Evolutionary conservation across 352 stramenopile genomes (phyloP), one percentile per base, ranked within the genome.

Genomic region (Globisporangium carolinianum): DNA sequence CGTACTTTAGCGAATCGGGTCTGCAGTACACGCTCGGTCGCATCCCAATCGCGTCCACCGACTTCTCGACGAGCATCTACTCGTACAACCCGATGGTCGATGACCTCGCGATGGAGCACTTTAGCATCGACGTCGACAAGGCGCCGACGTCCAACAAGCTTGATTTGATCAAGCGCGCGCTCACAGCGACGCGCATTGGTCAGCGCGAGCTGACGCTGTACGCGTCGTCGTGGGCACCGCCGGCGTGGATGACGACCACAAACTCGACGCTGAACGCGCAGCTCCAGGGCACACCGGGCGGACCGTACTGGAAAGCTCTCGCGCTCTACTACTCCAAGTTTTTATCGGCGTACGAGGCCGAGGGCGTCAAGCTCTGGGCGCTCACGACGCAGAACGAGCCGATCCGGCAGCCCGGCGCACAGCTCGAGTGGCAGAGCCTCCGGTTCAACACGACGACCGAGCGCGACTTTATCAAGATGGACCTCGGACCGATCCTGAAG

Each of bases 241-340:
- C 88, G 0, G 67, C 68, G 3, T 97, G 87, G 87, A 95, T 97
- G 86, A 97, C 90, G 36, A 79, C 68, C 32, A 65, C 81, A 47
- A 88, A 88, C 57, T 62, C 55, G 17, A 83, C 71, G 24, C 71
- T 81, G 53, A 85, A 87, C 47, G 83, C 72, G 17, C 57, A 62
- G n/a, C 55, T 91, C 10, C 67, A 84, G 39, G 83, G 84, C 5
- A 61, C 77, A 43, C 66, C 77, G 0, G 73, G 79, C 7, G 83
- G 77, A 4, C 52, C 71, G 32, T 87, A 91, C 51, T 86, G 86
- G 75, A 66, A 86, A 60, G 83, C 87, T 1, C 61, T 89, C 60
- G 88, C 87, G 17, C 68, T 88, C n/a, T 97, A 95, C 63, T 93
- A 96, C 61, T 80, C 76, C 60, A 89, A 88, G 64, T 97, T 96